Evolutionary conservation across 805 yeast genomes (phyloP).

Genomic region (Candida odintsovae): DNA sequence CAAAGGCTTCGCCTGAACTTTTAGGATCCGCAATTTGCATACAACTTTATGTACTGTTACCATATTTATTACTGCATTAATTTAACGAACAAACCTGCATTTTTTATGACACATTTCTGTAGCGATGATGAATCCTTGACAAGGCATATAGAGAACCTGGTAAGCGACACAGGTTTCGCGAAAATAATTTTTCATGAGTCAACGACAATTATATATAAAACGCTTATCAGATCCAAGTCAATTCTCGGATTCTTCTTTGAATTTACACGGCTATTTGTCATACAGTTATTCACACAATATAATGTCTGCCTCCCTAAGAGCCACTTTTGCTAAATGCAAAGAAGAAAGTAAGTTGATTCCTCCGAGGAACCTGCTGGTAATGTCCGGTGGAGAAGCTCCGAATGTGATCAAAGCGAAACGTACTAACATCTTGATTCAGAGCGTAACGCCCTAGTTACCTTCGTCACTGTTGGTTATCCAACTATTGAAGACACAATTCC

Average conservation of each 20-base stretch:
- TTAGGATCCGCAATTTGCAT: background rate
- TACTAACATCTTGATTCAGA: constrained; percentile 21
- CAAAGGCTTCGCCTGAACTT: constrained; percentile 18
- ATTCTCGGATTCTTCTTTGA: background rate
- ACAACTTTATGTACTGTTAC: background rate
- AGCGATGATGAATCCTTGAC: background rate
- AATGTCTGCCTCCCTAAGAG: constrained; percentile 38
- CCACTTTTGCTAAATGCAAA: constrained; percentile 56
- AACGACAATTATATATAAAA: constrained; percentile 28
- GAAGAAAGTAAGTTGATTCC: constrained; percentile 30
- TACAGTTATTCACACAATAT: background rate
- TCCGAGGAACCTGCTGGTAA: no score
- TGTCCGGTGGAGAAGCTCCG: background rate
- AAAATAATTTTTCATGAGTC: constrained; percentile 5
- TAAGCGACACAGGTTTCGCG: background rate
- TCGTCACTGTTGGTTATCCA: constrained; percentile 94
- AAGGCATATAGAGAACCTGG: no score
- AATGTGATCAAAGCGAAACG: background rate
- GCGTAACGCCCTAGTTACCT: constrained; percentile 86
- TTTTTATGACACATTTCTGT: background rate
- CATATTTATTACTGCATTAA: background rate
- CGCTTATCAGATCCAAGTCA: background rate
- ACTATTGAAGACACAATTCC: constrained; percentile 83
- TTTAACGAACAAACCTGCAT: background rate
- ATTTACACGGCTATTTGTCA: background rate